Percentiles rank a stretch among this genome's conserved stretches.
Evolutionary conservation across 2,329 filamentous ascomycete genomes (phyloP).

Genomic region (Fusarium sp.): DNA sequence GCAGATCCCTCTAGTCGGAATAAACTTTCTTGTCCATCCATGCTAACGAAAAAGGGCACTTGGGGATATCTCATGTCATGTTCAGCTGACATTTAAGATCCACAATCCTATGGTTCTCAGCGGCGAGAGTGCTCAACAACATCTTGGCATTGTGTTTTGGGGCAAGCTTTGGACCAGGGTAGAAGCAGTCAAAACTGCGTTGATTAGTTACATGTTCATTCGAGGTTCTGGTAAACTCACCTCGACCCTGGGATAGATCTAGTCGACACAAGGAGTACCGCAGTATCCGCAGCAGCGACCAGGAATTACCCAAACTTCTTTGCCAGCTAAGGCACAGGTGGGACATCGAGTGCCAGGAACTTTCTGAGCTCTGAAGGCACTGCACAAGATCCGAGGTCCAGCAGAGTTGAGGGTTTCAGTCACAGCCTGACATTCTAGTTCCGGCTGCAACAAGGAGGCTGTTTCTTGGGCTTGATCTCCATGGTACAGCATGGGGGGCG

Average conservation of each 20-base stretch:
- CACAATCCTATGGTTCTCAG: neutral
- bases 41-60: neutral
- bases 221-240: neutral
- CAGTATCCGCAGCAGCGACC: slow-evolving; percentile 62
- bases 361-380: slow-evolving; percentile 33
- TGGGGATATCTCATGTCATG: neutral
- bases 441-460: neutral
- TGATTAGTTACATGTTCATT: neutral
- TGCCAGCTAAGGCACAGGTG: slow-evolving; percentile 58
- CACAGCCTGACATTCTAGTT: neutral
- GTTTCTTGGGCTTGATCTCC: neutral
- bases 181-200: neutral
- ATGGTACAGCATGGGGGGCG: neutral
- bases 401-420: neutral
- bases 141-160: neutral
- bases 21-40: neutral
- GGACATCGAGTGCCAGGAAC: slow-evolving; percentile 63
- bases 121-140: neutral
- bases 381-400: neutral
- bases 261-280: slow-evolving; percentile 54
- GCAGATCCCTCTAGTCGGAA: neutral
- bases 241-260: neutral
- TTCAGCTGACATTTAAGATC: neutral
- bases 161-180: neutral
- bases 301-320: slow-evolving; percentile 66